A percentile compares a stretch with the other conserved stretches of the same genome.
These are phyloP conservation scores for Auricularia cornea DNA, from an alignment of 768 basidiomycete species.

Conservation along the genomic window DNA sequence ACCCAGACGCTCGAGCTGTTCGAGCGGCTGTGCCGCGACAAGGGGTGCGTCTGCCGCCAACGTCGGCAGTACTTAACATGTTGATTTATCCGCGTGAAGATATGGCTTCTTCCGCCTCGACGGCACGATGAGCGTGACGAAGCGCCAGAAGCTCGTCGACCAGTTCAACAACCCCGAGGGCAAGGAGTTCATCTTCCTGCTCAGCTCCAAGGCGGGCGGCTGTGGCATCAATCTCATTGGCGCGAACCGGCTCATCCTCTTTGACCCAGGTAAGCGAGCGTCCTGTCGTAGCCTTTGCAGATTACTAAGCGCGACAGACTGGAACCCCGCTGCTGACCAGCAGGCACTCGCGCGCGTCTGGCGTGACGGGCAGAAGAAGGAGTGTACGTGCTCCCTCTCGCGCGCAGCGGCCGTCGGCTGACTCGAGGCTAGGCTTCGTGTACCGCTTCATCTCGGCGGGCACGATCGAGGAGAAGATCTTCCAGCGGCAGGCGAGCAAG, in stretches of 20 bases:
- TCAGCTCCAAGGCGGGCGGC: conserved; percentile 93
- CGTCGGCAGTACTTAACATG: background rate
- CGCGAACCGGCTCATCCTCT: conserved; percentile 89
- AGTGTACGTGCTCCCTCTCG: conserved; percentile 50
- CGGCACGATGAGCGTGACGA: conserved; percentile 85
- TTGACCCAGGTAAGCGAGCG: conserved; percentile 68
- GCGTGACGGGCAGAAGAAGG: conserved; percentile 99
- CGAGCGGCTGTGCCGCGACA: conserved; percentile 76
- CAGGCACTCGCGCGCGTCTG: conserved; percentile 97
- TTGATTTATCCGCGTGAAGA: conserved; percentile 32
- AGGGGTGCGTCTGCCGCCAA: conserved; percentile 50
- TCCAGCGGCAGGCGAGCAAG: conserved; percentile 94
- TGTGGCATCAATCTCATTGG: conserved; percentile 97
- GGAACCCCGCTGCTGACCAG: conserved; percentile 98
- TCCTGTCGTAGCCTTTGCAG: background rate
- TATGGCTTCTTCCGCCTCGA: conserved; percentile 91
- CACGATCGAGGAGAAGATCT: conserved; percentile 98
- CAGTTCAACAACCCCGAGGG: conserved; percentile 91
- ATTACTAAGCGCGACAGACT: conserved; percentile 45
- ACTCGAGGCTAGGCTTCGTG: conserved; percentile 76
- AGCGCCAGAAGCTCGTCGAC: conserved; percentile 92
- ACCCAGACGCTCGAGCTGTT: conserved; percentile 93
- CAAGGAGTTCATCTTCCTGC: conserved; percentile 88
- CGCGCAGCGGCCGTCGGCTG: background rate
- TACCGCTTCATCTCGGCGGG: conserved; percentile 97